phyloP scores from a whole-genome alignment of 306 rosid species.

The Cicer judaicum region DNA sequence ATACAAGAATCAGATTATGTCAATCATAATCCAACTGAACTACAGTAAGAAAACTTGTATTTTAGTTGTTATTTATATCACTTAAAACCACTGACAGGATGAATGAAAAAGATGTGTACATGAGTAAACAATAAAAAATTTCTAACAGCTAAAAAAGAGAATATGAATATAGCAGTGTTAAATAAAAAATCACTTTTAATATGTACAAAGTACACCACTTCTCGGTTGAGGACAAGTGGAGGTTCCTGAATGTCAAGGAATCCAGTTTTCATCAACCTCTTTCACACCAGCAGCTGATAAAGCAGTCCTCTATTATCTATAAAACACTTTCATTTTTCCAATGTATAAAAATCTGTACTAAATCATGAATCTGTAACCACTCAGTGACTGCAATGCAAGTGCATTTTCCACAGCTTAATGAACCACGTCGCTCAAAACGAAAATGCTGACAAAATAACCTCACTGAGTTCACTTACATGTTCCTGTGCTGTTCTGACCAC shows the following conservation, averaged over 20 bases:
- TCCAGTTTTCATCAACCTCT: constrained; percentile 34
- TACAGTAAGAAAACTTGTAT: neutral
- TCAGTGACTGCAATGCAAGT: constrained; percentile 38
- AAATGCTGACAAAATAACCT: constrained; percentile 9
- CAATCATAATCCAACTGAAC: constrained; percentile 16
- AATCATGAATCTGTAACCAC: constrained; percentile 21
- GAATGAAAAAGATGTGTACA: constrained; percentile 12
- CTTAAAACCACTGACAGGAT: constrained; percentile 7
- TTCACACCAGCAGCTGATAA: constrained; percentile 25
- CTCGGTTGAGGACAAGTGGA: constrained; percentile 15
- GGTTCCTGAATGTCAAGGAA: constrained; percentile 38
- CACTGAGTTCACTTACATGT: constrained; percentile 20
- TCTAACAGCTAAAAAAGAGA: constrained; percentile 36
- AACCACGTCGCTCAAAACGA: constrained; percentile 35
- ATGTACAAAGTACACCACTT: constrained; percentile 19
- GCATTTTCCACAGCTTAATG: constrained; percentile 10
- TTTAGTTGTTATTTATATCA: neutral
- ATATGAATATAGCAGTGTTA: constrained; percentile 8
- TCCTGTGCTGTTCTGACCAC: neutral
- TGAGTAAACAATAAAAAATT: constrained; percentile 29
- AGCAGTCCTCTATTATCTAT: neutral
- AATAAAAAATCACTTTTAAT: constrained; percentile 17
- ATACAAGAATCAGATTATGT: constrained; percentile 7
- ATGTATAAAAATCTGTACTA: constrained; percentile 30
- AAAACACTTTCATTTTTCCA: constrained; percentile 21